These are phyloP conservation scores for Ormosia emarginata DNA, from an alignment of 306 rosid species.

Conservation along the genomic window DNA sequence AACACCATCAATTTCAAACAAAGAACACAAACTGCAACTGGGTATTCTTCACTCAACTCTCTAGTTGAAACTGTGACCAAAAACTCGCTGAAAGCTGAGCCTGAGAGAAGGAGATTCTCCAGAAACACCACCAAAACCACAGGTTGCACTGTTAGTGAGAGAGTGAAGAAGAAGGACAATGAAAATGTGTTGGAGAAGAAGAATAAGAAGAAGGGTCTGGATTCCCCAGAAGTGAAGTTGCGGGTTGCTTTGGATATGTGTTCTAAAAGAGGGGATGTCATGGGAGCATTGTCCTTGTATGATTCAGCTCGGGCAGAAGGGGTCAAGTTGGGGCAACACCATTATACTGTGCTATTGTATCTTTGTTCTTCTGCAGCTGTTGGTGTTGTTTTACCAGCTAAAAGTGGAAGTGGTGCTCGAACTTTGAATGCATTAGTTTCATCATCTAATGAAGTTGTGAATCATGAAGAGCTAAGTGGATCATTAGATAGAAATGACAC, in stretches of 20 bases:
- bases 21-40: conserved; percentile 16
- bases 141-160: conserved; percentile 18
- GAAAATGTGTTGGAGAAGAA: conserved; percentile 32
- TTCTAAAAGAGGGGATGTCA: conserved; percentile 75
- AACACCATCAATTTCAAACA: conserved; percentile 19
- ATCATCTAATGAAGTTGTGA: conserved; percentile 26
- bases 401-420: conserved; percentile 69
- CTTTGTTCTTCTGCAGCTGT: conserved; percentile 90
- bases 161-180: conserved; percentile 9
- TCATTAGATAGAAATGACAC: not conserved
- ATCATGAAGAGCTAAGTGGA: conserved; percentile 14
- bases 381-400: conserved; percentile 81
- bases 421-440: conserved; percentile 39
- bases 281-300: conserved; percentile 65
- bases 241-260: conserved; percentile 66
- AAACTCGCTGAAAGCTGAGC: conserved; percentile 28
- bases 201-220: conserved; percentile 29
- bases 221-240: conserved; percentile 41
- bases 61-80: conserved; percentile 6
- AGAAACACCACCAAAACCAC: conserved; percentile 27
- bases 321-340: conserved; percentile 56
- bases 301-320: conserved; percentile 58
- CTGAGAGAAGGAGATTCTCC: conserved; percentile 16
- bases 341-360: conserved; percentile 75
- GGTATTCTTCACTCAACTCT: conserved; percentile 35